Percentiles rank a stretch among this genome's conserved stretches.
Conservation (phyloP, 164 flowering plant genomes). For the Chimonanthus praecox region DNA sequence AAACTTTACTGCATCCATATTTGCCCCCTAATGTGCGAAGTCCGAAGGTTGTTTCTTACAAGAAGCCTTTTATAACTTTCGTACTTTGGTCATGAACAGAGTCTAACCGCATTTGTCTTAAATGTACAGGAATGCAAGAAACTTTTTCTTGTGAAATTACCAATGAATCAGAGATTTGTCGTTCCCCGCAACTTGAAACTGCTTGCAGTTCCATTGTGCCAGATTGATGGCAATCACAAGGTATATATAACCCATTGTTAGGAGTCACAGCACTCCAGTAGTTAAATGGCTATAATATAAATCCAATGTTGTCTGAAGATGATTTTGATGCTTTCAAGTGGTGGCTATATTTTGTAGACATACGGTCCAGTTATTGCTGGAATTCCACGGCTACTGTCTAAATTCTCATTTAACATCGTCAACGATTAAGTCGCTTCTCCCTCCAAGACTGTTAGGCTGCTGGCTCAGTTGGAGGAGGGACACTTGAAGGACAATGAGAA, state of each 20-base stretch:
- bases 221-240: slow-evolving; percentile 56
- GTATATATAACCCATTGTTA: slow-evolving; percentile 21
- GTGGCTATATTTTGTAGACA: slow-evolving; percentile 36
- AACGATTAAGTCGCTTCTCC: slow-evolving; percentile 16
- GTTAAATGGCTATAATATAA: neutral
- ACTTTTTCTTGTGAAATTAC: slow-evolving; percentile 66
- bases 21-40: slow-evolving; percentile 42
- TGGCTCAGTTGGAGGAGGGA: neutral
- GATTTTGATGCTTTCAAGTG: neutral
- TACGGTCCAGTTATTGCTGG: slow-evolving; percentile 71
- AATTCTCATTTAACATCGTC: slow-evolving; percentile 52
- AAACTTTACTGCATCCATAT: slow-evolving; percentile 48
- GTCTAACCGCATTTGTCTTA: neutral
- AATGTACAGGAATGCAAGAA: slow-evolving; percentile 66
- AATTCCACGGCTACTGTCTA: slow-evolving; percentile 66
- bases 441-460: neutral
- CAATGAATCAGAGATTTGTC: slow-evolving; percentile 38
- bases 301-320: neutral
- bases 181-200: slow-evolving; percentile 59
- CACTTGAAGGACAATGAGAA: too few species aligned
- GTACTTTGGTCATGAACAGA: neutral
- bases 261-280: neutral
- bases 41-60: slow-evolving; percentile 46
- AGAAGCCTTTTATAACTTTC: neutral
- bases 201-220: slow-evolving; percentile 69